These are phyloP conservation scores for Parmelia sp. DNA, from an alignment of 495 filamentous ascomycete species.

Conservation along the genomic window DNA sequence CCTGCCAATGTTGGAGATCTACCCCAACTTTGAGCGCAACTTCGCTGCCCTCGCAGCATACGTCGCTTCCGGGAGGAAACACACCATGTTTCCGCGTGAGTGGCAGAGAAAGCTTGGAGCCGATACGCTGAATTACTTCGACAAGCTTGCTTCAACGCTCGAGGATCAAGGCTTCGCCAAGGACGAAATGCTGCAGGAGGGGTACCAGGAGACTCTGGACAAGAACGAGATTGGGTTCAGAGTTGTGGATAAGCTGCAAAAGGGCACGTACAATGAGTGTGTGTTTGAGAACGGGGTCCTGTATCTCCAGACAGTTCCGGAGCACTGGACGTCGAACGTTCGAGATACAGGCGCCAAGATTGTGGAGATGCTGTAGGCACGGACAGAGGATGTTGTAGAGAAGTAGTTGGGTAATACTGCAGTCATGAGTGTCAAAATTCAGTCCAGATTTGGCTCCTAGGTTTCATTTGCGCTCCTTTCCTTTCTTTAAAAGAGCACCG, in stretches of 20 bases:
- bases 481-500: no score
- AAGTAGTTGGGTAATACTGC: no score
- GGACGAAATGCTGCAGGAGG: background rate
- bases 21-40: conserved; percentile 42
- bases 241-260: background rate
- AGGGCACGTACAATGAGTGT: background rate
- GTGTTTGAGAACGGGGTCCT: background rate
- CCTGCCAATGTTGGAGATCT: conserved; percentile 37
- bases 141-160: background rate
- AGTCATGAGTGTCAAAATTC: no score
- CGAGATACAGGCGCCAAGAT: background rate
- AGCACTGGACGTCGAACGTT: background rate
- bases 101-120: background rate
- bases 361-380: background rate
- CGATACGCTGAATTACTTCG: background rate
- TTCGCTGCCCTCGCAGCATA: conserved; percentile 43
- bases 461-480: no score
- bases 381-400: background rate
- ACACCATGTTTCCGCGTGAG: background rate
- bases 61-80: conserved; percentile 22
- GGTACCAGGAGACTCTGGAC: background rate
- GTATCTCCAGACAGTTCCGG: background rate
- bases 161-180: background rate
- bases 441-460: no score
- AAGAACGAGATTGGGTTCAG: background rate